phyloP scores from a whole-genome alignment of 1,139 yeast genomes.

The Maudiozyma humilis region DNA sequence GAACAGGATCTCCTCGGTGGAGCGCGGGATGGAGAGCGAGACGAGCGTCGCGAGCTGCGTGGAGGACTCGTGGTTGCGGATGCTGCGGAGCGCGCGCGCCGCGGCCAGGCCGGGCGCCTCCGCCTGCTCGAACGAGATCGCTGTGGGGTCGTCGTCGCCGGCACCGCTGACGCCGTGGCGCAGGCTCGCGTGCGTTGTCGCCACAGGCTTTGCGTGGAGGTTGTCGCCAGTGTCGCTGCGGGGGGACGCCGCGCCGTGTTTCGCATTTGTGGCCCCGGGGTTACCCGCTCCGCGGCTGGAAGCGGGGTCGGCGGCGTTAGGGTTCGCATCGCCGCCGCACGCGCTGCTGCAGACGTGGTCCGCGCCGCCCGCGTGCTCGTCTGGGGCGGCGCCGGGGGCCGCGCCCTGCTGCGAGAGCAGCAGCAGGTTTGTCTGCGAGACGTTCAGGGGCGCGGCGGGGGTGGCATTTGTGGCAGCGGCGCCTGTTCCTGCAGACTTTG shows the following conservation, averaged over 20 bases:
- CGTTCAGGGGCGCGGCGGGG: neutral
- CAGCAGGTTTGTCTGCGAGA: conserved; percentile 30
- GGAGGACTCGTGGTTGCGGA: conserved; percentile 42
- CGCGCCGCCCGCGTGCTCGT: conserved; percentile 14
- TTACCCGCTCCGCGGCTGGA: conserved; percentile 14
- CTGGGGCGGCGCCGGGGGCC: neutral
- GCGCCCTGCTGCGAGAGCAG: conserved; percentile 13
- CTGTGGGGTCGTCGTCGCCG: conserved; percentile 18
- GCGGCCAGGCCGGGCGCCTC: conserved; percentile 81
- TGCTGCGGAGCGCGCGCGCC: conserved; percentile 40
- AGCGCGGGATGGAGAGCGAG: conserved; percentile 65
- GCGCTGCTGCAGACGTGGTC: conserved; percentile 1
- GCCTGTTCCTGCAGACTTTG: too few relatives aligned
- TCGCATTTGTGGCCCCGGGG: neutral
- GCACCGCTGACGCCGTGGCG: neutral
- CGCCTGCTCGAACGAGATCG: conserved; percentile 41
- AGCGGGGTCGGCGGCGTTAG: conserved; percentile 22
- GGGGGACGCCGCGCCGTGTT: neutral
- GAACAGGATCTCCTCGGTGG: conserved; percentile 68
- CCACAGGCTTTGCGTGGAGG: conserved; percentile 35
- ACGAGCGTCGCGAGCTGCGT: conserved; percentile 57
- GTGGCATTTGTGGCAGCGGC: neutral
- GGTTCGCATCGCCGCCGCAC: neutral
- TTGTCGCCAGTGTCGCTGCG: neutral
- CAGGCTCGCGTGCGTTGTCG: conserved; percentile 18